Evolutionary conservation across 371 early-diverging fungal species (phyloP).

Genomic region (Syncephalastrum contaminatum): DNA sequence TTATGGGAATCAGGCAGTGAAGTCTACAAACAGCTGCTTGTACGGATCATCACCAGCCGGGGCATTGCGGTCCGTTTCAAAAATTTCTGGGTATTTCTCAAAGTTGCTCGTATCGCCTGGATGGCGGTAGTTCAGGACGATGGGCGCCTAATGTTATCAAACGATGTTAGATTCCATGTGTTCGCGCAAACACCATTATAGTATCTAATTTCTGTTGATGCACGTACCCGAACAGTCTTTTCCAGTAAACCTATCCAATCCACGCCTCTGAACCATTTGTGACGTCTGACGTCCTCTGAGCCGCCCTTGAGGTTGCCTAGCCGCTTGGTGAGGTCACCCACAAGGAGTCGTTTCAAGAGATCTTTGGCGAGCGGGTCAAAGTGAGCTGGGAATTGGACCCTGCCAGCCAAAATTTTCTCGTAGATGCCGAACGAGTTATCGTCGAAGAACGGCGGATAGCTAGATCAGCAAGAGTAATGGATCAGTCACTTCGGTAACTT

Average conservation of each 20-base stretch:
- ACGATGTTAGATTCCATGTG: neutral
- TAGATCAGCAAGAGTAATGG: constrained; percentile 6
- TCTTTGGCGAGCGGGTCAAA: constrained; percentile 91
- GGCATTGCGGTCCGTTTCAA: constrained; percentile 41
- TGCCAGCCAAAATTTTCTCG: constrained; percentile 91
- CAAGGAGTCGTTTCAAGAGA: constrained; percentile 87
- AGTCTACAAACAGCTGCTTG: constrained; percentile 41
- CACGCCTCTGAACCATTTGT: constrained; percentile 86
- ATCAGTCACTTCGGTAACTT: neutral
- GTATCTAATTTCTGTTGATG: neutral
- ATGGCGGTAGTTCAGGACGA: constrained; percentile 82
- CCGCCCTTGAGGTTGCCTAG: constrained; percentile 86
- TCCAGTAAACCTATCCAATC: constrained; percentile 81
- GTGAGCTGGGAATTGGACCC: constrained; percentile 87
- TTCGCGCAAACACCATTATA: neutral
- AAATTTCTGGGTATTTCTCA: constrained; percentile 90
- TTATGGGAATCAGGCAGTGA: constrained; percentile 17
- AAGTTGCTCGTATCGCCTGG: constrained; percentile 97
- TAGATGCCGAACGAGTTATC: constrained; percentile 91
- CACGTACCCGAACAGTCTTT: constrained; percentile 58
- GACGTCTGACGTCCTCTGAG: constrained; percentile 79
- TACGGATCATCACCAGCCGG: constrained; percentile 40
- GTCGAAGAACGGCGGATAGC: constrained; percentile 96
- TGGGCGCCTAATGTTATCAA: constrained; percentile 64
- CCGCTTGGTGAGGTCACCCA: constrained; percentile 89